These are phyloP conservation scores for Mitragyna speciosa DNA, from an alignment of 257 asterid species.

Conservation along the genomic window DNA sequence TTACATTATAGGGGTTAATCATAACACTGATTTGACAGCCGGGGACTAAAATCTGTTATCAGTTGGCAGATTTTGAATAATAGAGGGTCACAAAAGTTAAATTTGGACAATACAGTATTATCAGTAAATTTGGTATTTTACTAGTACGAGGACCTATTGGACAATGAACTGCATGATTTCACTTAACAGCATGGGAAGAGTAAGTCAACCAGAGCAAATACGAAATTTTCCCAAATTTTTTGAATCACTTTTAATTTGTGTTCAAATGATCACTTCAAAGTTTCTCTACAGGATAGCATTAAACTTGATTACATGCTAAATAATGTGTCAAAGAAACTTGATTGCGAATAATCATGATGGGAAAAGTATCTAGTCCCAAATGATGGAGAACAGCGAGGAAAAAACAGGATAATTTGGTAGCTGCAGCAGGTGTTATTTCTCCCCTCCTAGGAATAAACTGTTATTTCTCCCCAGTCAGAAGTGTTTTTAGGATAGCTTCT, in stretches of 20 bases:
- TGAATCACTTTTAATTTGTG: neutral
- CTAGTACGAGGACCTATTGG: no score
- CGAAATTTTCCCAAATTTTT: neutral
- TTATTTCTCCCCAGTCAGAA: slow-evolving; percentile 30
- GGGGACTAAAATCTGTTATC: neutral
- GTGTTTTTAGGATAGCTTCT: slow-evolving; percentile 46
- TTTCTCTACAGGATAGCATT: neutral
- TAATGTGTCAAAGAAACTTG: neutral
- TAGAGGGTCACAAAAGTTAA: neutral
- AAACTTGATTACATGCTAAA: neutral
- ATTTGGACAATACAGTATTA: neutral
- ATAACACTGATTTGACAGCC: no score
- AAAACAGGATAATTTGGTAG: no score
- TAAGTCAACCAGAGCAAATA: neutral
- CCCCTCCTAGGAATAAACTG: no score
- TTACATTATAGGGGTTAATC: neutral
- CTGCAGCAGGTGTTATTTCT: slow-evolving; percentile 6
- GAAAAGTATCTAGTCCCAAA: slow-evolving; percentile 4
- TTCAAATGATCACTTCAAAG: neutral
- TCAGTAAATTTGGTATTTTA: neutral
- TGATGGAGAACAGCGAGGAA: neutral
- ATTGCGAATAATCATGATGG: neutral
- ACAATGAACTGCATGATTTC: neutral
- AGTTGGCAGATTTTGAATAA: neutral
- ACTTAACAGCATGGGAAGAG: neutral